phyloP scores from a whole-genome alignment of 257 asterid species.

The Scutellaria minor region DNA sequence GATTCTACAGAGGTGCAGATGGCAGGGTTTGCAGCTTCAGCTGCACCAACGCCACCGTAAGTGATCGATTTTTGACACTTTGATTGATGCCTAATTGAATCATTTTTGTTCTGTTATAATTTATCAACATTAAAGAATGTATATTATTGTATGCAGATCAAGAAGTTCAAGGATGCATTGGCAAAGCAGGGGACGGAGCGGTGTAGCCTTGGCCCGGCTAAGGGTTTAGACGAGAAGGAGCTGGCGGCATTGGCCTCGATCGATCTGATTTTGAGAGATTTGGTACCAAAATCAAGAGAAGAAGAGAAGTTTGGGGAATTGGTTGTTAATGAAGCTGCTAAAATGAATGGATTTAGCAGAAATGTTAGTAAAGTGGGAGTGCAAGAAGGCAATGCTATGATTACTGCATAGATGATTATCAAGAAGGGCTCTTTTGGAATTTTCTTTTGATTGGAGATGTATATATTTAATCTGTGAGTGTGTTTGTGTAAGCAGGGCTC shows the following conservation, averaged over 20 bases:
- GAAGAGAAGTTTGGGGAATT: conserved; percentile 44
- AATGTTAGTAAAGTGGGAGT: conserved; percentile 40
- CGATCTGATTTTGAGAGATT: conserved; percentile 51
- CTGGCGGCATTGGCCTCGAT: conserved; percentile 70
- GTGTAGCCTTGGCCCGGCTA: conserved; percentile 65
- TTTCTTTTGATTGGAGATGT: conserved; percentile 34
- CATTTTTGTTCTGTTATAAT: not conserved
- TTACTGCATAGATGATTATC: conserved; percentile 45
- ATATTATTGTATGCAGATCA: conserved; percentile 57
- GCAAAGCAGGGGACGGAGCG: conserved; percentile 71
- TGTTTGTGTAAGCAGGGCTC: conserved; percentile 50
- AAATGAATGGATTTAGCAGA: conserved; percentile 37
- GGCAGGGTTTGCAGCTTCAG: conserved; percentile 88
- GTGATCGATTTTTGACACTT: conserved; percentile 19
- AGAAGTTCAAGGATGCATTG: conserved; percentile 87
- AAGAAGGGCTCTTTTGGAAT: conserved; percentile 1
- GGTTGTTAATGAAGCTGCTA: conserved; percentile 36
- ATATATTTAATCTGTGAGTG: conserved; percentile 20
- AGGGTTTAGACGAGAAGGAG: conserved; percentile 79
- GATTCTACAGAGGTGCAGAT: conserved; percentile 84
- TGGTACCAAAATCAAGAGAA: conserved; percentile 24
- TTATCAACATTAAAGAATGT: not conserved
- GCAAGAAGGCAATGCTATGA: conserved; percentile 51
- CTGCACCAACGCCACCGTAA: conserved; percentile 93
- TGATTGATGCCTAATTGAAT: not conserved